Evolutionary conservation across 2,329 filamentous ascomycete species (phyloP).

Genomic region (Penicillium paneum): DNA sequence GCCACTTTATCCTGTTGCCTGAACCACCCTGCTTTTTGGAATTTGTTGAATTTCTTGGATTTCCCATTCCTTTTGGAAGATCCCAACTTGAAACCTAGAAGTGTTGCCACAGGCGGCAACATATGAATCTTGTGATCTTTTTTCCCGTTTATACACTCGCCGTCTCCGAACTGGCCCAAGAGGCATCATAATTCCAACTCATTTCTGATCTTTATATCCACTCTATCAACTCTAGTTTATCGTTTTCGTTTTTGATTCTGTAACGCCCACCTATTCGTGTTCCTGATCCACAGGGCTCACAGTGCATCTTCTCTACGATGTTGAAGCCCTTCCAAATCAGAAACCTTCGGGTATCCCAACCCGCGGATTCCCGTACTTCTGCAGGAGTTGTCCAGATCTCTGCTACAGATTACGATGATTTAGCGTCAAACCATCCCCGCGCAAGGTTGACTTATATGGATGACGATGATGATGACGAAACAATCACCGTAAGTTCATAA

Average conservation of each 20-base stretch:
- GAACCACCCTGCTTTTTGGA: not conserved
- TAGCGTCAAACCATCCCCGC: constrained; percentile 40
- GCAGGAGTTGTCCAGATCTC: constrained; percentile 42
- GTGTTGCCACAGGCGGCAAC: constrained; percentile 17
- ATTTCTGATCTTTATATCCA: not conserved
- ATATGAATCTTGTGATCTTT: constrained; percentile 2
- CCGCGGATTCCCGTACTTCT: constrained; percentile 7
- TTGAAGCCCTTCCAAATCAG: constrained; percentile 43
- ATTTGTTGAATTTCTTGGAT: not conserved
- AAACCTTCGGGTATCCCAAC: constrained; percentile 29
- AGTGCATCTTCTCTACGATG: constrained; percentile 24
- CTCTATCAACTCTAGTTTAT: constrained; percentile 5
- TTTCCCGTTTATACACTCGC: not conserved
- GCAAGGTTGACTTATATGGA: constrained; percentile 46
- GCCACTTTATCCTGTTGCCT: constrained; percentile 27
- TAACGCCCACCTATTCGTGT: constrained; percentile 8
- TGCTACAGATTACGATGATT: constrained; percentile 43
- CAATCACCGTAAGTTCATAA: constrained; percentile 41
- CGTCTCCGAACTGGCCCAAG: constrained; percentile 3
- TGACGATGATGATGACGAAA: constrained; percentile 48
- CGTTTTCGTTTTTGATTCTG: constrained; percentile 1
- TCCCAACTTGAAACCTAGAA: not conserved
- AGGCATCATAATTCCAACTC: constrained; percentile 12
- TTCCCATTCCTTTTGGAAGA: constrained; percentile 6
- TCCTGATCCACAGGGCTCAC: constrained; percentile 3